Conservation (phyloP, 2,329 filamentous ascomycete species). For the Ophiostoma novo-ulmi region DNA sequence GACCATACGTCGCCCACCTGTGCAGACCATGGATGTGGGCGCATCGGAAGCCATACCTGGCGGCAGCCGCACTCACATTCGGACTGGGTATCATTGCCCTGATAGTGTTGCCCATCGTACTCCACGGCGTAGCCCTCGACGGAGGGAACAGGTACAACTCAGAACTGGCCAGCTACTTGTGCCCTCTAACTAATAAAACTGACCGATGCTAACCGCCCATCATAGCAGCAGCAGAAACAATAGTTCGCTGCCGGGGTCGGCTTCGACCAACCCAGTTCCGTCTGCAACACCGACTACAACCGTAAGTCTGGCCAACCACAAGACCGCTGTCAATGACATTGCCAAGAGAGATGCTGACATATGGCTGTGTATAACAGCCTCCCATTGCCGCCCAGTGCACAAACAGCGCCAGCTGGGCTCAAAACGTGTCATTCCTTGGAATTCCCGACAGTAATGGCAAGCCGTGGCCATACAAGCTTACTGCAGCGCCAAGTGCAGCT, state of each 20-base stretch:
- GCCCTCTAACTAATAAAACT: not conserved
- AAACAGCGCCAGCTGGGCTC: slow-evolving; percentile 14
- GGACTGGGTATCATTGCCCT: slow-evolving; percentile 20
- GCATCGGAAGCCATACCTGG: slow-evolving; percentile 22
- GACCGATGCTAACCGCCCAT: not conserved
- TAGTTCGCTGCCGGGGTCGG: not conserved
- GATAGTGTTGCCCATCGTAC: slow-evolving; percentile 21
- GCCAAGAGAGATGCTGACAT: not conserved
- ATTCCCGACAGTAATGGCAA: slow-evolving; percentile 13
- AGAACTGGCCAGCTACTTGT: not conserved
- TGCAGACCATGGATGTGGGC: slow-evolving; percentile 6
- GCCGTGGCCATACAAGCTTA: slow-evolving; percentile 24
- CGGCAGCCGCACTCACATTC: slow-evolving; percentile 11
- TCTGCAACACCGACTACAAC: not conserved
- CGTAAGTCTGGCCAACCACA: not conserved
- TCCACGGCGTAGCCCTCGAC: slow-evolving; percentile 19
- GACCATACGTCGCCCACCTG: not conserved
- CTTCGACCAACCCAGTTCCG: not conserved
- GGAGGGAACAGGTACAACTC: not conserved
- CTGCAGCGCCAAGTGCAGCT: slow-evolving; percentile 2
- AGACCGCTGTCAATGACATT: not conserved
- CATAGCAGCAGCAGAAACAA: not conserved
- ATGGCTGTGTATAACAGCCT: not conserved
- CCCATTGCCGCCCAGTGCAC: slow-evolving; percentile 16
- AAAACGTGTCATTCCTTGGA: slow-evolving; percentile 25